A percentile compares a stretch with the other conserved stretches of the same genome.
Conservation (phyloP, 352 stramenopile species). For the Globisporangium carolinianum region DNA sequence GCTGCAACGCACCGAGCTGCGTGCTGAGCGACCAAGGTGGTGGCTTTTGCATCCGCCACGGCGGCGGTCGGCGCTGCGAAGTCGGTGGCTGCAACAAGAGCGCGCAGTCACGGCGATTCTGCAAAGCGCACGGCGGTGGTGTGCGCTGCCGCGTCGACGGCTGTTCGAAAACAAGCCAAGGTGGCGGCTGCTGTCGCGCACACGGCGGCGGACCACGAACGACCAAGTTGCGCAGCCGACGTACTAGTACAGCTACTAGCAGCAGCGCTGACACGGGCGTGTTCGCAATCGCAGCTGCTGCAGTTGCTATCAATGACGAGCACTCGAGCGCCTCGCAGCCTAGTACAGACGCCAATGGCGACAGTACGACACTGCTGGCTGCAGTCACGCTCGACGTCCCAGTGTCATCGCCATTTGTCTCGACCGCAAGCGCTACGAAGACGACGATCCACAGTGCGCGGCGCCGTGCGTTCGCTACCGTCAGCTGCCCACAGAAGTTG, state of each 20-base stretch:
- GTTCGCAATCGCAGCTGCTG: no score
- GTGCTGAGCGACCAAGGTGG: constrained; percentile 12
- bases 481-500: no score
- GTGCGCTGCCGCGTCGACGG: constrained; percentile 29
- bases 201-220: constrained; percentile 30
- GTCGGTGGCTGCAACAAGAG: constrained; percentile 29
- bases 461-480: no score
- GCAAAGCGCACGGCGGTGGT: constrained; percentile 47
- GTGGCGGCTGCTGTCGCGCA: constrained; percentile 35
- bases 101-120: constrained; percentile 46
- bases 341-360: no score
- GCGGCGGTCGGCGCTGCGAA: constrained; percentile 68
- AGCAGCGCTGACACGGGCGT: background rate
- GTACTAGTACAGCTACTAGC: background rate
- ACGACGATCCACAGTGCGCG: no score
- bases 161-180: constrained; percentile 38
- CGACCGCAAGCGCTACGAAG: no score
- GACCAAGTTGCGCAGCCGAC: background rate
- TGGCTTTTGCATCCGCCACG: constrained; percentile 71
- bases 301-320: background rate
- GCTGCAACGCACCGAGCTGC: constrained; percentile 22
- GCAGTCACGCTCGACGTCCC: no score
- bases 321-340: background rate
- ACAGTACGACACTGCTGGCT: no score
- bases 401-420: no score